Conservation (phyloP, 352 stramenopile species). For the Phytopythium delawarense region DNA sequence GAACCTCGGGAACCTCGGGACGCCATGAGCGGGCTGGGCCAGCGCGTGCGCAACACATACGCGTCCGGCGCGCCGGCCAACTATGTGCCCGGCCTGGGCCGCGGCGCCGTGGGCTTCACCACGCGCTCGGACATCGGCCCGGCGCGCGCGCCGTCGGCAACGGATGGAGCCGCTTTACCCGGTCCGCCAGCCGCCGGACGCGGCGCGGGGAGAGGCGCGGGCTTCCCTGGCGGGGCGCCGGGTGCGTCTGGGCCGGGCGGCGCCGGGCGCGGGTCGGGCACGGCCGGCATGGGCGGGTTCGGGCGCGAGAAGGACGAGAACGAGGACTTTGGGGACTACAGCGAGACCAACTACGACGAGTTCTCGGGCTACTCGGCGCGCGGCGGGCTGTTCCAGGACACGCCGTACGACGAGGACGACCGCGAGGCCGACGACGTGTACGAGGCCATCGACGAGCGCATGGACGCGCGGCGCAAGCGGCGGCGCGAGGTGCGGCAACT, state of each 20-base stretch:
- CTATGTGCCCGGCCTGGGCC: slow-evolving; percentile 95
- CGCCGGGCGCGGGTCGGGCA: slow-evolving; percentile 70
- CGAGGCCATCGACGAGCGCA: slow-evolving; percentile 93
- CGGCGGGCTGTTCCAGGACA: slow-evolving; percentile 85
- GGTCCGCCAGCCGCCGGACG: slow-evolving; percentile 62
- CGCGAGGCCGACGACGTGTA: slow-evolving; percentile 96
- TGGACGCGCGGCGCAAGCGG: slow-evolving; percentile 91
- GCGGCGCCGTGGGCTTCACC: slow-evolving; percentile 96
- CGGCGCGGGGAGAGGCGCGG: slow-evolving; percentile 31
- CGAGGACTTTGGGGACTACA: slow-evolving; percentile 87
- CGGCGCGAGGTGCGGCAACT: slow-evolving; percentile 79
- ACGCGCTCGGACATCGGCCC: slow-evolving; percentile 96
- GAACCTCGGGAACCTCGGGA: background rate
- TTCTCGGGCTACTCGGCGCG: slow-evolving; percentile 87
- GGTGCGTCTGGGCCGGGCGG: slow-evolving; percentile 16
- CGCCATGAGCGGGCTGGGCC: slow-evolving; percentile 70
- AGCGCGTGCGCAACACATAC: slow-evolving; percentile 75
- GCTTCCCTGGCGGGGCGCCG: slow-evolving; percentile 10
- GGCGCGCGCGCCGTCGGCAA: slow-evolving; percentile 56
- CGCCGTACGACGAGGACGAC: slow-evolving; percentile 96
- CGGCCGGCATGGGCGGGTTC: slow-evolving; percentile 78
- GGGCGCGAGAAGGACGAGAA: slow-evolving; percentile 83
- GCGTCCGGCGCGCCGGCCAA: slow-evolving; percentile 89
- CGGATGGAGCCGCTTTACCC: slow-evolving; percentile 58
- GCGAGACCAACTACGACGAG: slow-evolving; percentile 90